These are phyloP conservation scores for Sphaerulina vaccinii DNA, from an alignment of 2,329 filamentous ascomycete species.

Conservation along the genomic window DNA sequence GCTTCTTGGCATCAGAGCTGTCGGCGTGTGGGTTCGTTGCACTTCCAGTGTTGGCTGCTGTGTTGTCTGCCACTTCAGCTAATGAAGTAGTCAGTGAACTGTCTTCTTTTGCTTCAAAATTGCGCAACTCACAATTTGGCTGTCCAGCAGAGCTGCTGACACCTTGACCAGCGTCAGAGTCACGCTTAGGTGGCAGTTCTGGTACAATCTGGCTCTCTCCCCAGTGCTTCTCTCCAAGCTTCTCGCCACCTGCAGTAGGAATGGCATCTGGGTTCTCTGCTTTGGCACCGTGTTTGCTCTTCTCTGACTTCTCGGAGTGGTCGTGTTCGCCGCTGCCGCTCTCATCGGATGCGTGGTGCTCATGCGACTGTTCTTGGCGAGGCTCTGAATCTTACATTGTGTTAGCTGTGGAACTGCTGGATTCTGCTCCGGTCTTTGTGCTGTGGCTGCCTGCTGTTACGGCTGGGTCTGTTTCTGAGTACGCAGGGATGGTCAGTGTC, in stretches of 20 bases:
- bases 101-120: not conserved
- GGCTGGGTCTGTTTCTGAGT: not conserved
- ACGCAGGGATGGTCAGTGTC: not conserved
- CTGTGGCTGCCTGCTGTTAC: slow-evolving; percentile 4
- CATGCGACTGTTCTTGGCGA: not conserved
- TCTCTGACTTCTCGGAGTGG: slow-evolving; percentile 15
- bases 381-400: not conserved
- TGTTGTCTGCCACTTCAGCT: slow-evolving; percentile 26
- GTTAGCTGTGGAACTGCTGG: slow-evolving; percentile 13
- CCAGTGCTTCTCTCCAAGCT: slow-evolving; percentile 36
- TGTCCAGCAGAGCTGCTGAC: slow-evolving; percentile 30
- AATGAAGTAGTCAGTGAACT: not conserved
- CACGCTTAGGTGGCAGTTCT: slow-evolving; percentile 27
- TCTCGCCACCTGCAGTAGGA: slow-evolving; percentile 36
- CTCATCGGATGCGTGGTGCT: slow-evolving; percentile 5
- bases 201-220: slow-evolving; percentile 38
- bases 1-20: slow-evolving; percentile 24
- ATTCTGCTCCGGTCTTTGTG: slow-evolving; percentile 1
- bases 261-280: slow-evolving; percentile 34
- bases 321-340: not conserved
- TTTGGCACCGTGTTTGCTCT: slow-evolving; percentile 11
- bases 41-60: slow-evolving; percentile 31
- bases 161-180: slow-evolving; percentile 9
- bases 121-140: slow-evolving; percentile 28
- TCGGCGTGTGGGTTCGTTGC: slow-evolving; percentile 17